Percentiles rank a stretch among this genome's conserved stretches.
These are phyloP conservation scores for Phytophthora chlamydospora DNA, from an alignment of 352 stramenopile species.

Conservation along the genomic window DNA sequence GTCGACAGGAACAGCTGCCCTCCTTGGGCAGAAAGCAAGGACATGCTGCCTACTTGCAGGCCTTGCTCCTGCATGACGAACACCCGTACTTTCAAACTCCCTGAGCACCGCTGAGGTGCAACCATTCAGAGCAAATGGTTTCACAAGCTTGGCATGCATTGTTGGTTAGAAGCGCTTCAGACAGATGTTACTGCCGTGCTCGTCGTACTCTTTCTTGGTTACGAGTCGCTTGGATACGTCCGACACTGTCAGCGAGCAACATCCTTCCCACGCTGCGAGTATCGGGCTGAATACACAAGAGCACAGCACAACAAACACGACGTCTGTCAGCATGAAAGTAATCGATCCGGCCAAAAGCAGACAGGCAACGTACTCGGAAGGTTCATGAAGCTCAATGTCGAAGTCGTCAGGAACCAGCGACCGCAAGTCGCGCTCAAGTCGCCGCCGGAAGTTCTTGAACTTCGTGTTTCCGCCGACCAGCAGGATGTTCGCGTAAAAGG, in stretches of 20 bases:
- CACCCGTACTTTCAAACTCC: conserved; percentile 7
- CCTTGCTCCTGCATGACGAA: conserved; percentile 21
- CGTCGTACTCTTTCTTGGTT: conserved; percentile 76
- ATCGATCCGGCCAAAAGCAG: neutral
- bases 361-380: conserved; percentile 56
- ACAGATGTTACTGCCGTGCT: conserved; percentile 79
- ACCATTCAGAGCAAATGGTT: conserved; percentile 6
- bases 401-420: conserved; percentile 63
- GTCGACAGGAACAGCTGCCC: conserved; percentile 20
- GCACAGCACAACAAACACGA: conserved; percentile 9
- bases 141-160: neutral
- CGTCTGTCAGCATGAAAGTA: neutral
- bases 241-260: conserved; percentile 44
- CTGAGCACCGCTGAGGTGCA: neutral
- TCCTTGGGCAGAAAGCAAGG: conserved; percentile 11
- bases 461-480: conserved; percentile 90
- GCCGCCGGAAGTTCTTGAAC: conserved; percentile 80
- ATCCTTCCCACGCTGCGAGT: conserved; percentile 62
- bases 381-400: conserved; percentile 42
- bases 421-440: conserved; percentile 70
- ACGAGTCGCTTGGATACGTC: conserved; percentile 45
- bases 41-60: conserved; percentile 10
- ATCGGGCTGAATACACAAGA: conserved; percentile 47
- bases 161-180: conserved; percentile 34
- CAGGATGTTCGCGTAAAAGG: conserved; percentile 88